phyloP scores from a whole-genome alignment of 202 grass and related monocot species.

The Carex sylvatica region DNA sequence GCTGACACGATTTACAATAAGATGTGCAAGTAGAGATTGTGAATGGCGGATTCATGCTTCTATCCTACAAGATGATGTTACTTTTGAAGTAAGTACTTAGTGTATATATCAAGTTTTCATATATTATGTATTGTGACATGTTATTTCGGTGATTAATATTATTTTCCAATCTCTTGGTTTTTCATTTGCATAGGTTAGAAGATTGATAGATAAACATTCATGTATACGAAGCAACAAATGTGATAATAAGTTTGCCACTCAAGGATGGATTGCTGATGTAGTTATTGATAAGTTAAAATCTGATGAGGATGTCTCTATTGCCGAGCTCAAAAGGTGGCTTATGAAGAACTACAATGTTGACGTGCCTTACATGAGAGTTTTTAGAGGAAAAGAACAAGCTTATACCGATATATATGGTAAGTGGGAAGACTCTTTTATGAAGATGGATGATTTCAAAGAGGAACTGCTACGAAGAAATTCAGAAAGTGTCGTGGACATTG shows the following conservation, averaged over 20 bases:
- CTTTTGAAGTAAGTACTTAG: not conserved
- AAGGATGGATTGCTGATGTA: not conserved
- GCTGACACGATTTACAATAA: not conserved
- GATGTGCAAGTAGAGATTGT: not conserved
- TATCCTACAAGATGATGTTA: not conserved
- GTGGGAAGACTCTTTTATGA: not conserved
- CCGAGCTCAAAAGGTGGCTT: too few species aligned
- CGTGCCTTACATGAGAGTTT: not conserved
- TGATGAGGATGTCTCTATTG: too few species aligned
- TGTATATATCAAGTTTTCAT: too few species aligned
- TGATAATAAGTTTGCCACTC: not conserved
- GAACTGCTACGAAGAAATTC: conserved; percentile 5
- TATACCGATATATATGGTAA: not conserved
- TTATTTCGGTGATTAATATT: too few species aligned
- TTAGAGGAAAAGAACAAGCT: not conserved
- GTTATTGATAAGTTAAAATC: too few species aligned
- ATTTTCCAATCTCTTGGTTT: not conserved
- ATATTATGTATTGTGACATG: too few species aligned
- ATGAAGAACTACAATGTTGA: not conserved
- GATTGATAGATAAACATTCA: not conserved
- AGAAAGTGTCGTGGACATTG: not conserved
- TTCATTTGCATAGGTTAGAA: conserved; percentile 12
- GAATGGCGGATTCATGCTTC: conserved; percentile 20
- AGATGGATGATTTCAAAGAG: not conserved
- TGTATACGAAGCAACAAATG: not conserved